Evolutionary conservation across 2,329 filamentous ascomycete species (phyloP).

Genomic region (Macrophomina phaseolina): DNA sequence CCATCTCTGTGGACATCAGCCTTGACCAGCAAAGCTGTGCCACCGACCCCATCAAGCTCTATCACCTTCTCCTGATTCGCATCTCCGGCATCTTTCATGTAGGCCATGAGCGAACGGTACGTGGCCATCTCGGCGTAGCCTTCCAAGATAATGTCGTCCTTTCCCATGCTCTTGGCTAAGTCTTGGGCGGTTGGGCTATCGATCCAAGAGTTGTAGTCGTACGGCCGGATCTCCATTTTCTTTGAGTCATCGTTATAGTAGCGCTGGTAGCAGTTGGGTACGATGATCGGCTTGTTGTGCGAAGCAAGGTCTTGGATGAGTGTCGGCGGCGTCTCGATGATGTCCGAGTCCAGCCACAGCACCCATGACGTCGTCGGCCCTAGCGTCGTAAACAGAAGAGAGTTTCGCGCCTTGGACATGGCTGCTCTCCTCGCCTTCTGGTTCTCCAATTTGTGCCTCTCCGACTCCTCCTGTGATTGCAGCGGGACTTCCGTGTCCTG

Average conservation of each 20-base stretch:
- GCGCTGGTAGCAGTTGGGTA: slow-evolving; percentile 93
- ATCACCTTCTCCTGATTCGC: slow-evolving; percentile 67
- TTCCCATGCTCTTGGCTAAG: slow-evolving; percentile 79
- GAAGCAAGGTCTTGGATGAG: slow-evolving; percentile 90
- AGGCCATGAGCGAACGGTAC: slow-evolving; percentile 89
- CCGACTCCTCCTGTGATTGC: slow-evolving; percentile 79
- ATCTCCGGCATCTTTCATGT: slow-evolving; percentile 63
- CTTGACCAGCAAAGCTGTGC: slow-evolving; percentile 90
- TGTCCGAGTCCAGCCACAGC: slow-evolving; percentile 91
- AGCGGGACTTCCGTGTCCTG: slow-evolving; percentile 92
- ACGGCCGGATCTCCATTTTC: slow-evolving; percentile 76
- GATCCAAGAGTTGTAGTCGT: slow-evolving; percentile 98
- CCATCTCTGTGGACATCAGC: slow-evolving; percentile 96
- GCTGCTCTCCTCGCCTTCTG: slow-evolving; percentile 85
- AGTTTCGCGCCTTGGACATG: slow-evolving; percentile 94
- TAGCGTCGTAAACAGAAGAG: slow-evolving; percentile 90
- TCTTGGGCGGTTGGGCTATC: slow-evolving; percentile 81
- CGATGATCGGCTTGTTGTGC: slow-evolving; percentile 89
- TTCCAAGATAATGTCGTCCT: slow-evolving; percentile 91
- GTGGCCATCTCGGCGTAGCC: slow-evolving; percentile 94
- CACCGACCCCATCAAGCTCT: slow-evolving; percentile 88
- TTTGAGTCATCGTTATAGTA: slow-evolving; percentile 73
- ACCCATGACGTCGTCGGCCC: slow-evolving; percentile 94
- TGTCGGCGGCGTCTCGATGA: slow-evolving; percentile 82
- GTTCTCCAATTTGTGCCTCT: slow-evolving; percentile 89